These are phyloP conservation scores for Aspergillus bridgeri DNA, from an alignment of 495 filamentous ascomycete species.

Conservation along the genomic window DNA sequence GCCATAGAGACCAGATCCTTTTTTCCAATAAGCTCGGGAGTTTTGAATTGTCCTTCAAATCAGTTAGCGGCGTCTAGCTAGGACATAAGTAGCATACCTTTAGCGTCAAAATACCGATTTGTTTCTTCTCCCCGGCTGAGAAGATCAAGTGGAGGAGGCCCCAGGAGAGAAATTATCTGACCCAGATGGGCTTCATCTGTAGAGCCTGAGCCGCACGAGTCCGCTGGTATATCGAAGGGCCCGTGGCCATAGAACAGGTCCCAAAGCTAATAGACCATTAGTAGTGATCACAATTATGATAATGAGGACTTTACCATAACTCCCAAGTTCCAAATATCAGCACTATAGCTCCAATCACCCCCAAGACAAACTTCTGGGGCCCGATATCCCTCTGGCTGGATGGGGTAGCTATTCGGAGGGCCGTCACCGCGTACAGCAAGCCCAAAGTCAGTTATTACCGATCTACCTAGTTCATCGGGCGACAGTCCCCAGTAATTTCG, in stretches of 20 bases:
- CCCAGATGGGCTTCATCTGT: constrained; percentile 24
- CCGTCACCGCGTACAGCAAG: constrained; percentile 27
- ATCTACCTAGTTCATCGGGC: constrained; percentile 12
- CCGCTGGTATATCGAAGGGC: constrained; percentile 17
- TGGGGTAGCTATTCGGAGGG: constrained; percentile 24
- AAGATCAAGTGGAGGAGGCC: constrained; percentile 24
- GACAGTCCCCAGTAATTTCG: constrained; percentile 26
- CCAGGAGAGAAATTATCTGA: constrained; percentile 27
- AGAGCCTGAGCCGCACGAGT: constrained; percentile 14
- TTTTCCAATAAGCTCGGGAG: constrained; percentile 16
- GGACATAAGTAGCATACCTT: constrained; percentile 15
- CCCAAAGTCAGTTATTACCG: constrained; percentile 40
- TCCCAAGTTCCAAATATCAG: constrained; percentile 9
- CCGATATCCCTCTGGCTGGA: constrained; percentile 20
- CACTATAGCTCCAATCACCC: constrained; percentile 6
- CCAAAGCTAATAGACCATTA: neutral
- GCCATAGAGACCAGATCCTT: constrained; percentile 15
- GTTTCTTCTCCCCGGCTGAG: constrained; percentile 18
- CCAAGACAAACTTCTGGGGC: too few species aligned
- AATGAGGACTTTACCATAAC: constrained; percentile 15
- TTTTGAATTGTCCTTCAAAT: constrained; percentile 20
- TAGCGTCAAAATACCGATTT: constrained; percentile 21
- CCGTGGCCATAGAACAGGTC: constrained; percentile 21
- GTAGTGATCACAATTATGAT: constrained; percentile 8
- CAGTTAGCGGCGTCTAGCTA: constrained; percentile 14